These are phyloP conservation scores for Podochytrium sp. DNA, from an alignment of 192 early-diverging fungal species.

Conservation along the genomic window DNA sequence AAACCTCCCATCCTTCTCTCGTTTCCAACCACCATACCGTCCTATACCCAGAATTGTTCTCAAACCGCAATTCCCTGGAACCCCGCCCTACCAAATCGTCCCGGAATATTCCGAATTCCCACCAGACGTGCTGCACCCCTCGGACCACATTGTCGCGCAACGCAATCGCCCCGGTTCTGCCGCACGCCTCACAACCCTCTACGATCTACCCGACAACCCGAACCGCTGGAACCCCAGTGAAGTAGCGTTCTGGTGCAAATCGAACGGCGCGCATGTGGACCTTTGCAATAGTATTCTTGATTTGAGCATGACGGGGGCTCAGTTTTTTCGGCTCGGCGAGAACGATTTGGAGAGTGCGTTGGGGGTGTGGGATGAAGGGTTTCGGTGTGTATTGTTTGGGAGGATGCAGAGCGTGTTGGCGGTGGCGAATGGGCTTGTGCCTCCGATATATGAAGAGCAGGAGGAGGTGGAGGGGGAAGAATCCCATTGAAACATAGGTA, in stretches of 20 bases:
- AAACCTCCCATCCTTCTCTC: not conserved
- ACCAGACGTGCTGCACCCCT: conserved; percentile 18
- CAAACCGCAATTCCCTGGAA: not conserved
- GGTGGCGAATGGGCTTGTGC: conserved; percentile 10
- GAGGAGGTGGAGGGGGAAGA: no score
- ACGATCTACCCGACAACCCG: conserved; percentile 26
- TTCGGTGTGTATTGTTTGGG: not conserved
- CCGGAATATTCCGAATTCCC: conserved; percentile 25
- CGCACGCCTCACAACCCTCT: conserved; percentile 11
- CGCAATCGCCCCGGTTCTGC: not conserved
- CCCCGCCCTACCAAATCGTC: conserved; percentile 10
- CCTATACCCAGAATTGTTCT: conserved; percentile 8
- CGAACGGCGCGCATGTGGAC: not conserved
- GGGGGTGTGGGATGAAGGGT: conserved; percentile 1
- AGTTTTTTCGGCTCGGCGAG: conserved; percentile 16
- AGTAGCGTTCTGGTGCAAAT: conserved; percentile 14
- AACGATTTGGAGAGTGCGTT: conserved; percentile 16
- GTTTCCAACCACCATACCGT: not conserved
- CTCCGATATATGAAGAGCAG: conserved; percentile 14
- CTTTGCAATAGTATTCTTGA: conserved; percentile 11
- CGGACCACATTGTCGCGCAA: conserved; percentile 14
- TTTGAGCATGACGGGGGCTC: conserved; percentile 10
- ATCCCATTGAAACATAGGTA: no score
- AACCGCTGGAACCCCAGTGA: conserved; percentile 17
- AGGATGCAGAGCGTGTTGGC: conserved; percentile 16